Percentiles rank a stretch among this genome's conserved stretches.
These are phyloP conservation scores for Wallacemonas sp. DNA, from an alignment of 208 protist genomes.

Conservation along the genomic window DNA sequence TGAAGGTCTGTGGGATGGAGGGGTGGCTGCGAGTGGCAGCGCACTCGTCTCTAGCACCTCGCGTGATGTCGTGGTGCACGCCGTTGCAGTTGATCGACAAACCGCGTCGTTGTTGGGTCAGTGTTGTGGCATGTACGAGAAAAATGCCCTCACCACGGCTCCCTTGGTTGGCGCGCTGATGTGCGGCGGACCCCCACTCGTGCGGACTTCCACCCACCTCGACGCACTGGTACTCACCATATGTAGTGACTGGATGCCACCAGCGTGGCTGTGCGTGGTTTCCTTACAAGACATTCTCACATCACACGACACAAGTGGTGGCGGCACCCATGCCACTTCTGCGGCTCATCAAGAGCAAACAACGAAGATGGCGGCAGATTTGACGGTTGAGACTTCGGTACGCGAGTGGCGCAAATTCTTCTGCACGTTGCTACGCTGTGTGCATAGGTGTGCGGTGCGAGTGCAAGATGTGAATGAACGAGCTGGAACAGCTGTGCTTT, in stretches of 20 bases:
- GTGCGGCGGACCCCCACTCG: background rate
- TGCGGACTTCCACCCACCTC: background rate
- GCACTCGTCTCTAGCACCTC: conserved; percentile 5
- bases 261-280: background rate
- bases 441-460: conserved; percentile 1
- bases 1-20: conserved; percentile 4
- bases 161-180: background rate
- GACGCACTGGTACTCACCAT: background rate
- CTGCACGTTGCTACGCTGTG: background rate
- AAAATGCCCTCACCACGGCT: background rate
- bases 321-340: background rate
- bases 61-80: background rate
- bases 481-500: background rate
- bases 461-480: background rate
- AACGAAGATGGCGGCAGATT: background rate
- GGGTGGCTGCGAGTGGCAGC: background rate
- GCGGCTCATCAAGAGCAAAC: background rate
- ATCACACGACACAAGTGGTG: background rate
- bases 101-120: background rate
- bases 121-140: background rate
- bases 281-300: conserved; percentile 8
- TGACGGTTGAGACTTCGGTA: background rate
- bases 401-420: conserved; percentile 5
- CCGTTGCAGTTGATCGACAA: background rate
- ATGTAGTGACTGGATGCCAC: conserved; percentile 7